Percentiles rank a stretch among this genome's conserved stretches.
Conservation (phyloP, 2,329 filamentous ascomycete species). For the Helicocarpus griseus region DNA sequence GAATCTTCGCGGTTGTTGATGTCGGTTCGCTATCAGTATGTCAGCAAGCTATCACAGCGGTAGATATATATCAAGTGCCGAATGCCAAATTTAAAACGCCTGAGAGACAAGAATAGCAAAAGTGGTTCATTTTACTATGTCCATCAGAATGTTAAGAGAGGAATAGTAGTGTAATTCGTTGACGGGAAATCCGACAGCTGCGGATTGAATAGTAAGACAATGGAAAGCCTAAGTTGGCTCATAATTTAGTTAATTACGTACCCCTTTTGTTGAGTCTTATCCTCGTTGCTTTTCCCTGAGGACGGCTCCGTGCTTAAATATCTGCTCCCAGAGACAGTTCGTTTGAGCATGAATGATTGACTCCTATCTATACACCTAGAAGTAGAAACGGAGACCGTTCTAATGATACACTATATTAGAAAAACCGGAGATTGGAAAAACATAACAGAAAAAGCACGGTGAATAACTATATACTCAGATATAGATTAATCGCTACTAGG, state of each 20-base stretch:
- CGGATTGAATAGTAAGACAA: background rate
- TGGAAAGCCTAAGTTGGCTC: background rate
- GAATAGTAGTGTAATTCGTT: background rate
- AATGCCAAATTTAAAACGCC: background rate
- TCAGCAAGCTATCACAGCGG: background rate
- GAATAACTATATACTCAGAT: background rate
- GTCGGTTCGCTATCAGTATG: background rate
- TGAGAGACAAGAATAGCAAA: background rate
- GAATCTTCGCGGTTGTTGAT: constrained; percentile 23
- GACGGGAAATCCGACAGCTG: too few species aligned
- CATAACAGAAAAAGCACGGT: background rate
- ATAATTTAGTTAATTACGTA: constrained; percentile 2
- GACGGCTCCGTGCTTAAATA: constrained; percentile 3
- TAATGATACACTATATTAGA: background rate
- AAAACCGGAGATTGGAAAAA: background rate
- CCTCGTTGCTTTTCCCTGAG: background rate
- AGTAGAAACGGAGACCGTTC: background rate
- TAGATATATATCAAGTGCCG: too few species aligned
- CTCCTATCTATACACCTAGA: background rate
- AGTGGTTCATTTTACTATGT: background rate
- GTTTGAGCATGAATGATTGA: background rate
- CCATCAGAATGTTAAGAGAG: background rate
- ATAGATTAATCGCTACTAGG: background rate
- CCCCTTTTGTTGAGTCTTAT: constrained; percentile 1
- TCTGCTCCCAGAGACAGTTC: background rate